These are phyloP conservation scores for Sisymbrium altissimum DNA, from an alignment of 345 rosid species.

Conservation along the genomic window DNA sequence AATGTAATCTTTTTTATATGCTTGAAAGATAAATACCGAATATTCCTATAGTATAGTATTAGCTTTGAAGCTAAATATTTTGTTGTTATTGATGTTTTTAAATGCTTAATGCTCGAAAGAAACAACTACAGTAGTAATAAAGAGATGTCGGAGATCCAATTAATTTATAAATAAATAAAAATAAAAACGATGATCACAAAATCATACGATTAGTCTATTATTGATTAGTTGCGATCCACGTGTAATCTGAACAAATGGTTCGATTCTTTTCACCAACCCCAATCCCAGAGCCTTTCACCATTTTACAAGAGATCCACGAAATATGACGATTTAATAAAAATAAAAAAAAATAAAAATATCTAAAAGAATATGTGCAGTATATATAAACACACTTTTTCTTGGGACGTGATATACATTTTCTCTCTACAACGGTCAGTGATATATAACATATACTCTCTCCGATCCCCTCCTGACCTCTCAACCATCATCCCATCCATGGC, in stretches of 20 bases:
- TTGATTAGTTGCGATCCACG: constrained; percentile 7
- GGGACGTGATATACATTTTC: constrained; percentile 17
- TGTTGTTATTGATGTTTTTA: too few relatives aligned
- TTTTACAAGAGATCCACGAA: constrained; percentile 22
- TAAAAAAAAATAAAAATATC: neutral
- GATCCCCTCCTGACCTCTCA: constrained; percentile 24
- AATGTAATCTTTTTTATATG: too few relatives aligned
- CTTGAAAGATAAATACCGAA: too few relatives aligned
- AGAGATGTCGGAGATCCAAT: constrained; percentile 13
- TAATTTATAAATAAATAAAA: neutral
- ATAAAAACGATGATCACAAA: neutral
- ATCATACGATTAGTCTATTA: neutral
- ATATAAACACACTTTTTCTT: constrained; percentile 17
- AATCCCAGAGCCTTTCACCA: neutral
- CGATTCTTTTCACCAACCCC: constrained; percentile 32
- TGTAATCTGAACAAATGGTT: constrained; percentile 9
- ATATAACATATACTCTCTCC: constrained; percentile 2
- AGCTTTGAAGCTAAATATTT: too few relatives aligned
- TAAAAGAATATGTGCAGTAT: neutral
- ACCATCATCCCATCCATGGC: constrained; percentile 29
- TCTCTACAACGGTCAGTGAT: neutral
- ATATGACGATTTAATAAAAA: neutral
- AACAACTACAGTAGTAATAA: neutral
- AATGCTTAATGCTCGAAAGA: neutral
- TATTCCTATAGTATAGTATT: too few relatives aligned